phyloP scores from a whole-genome alignment of 805 yeast genomes.

The Metschnikowia rubicola region DNA sequence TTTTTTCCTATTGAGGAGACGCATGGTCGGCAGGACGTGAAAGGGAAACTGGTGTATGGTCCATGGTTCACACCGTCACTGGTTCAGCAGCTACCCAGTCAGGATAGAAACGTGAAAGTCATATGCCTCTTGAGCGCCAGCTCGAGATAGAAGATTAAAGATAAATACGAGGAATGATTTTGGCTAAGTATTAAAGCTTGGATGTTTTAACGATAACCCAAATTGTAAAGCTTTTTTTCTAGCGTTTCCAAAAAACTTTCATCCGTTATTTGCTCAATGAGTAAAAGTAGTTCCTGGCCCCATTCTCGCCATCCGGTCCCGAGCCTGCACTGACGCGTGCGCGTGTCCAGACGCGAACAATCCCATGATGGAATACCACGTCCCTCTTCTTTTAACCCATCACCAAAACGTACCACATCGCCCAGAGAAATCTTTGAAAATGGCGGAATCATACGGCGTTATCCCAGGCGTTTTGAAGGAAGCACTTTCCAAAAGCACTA shows the following conservation, averaged over 20 bases:
- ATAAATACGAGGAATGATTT: not conserved
- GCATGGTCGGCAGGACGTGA: no score
- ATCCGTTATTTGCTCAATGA: no score
- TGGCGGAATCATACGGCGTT: constrained; percentile 21
- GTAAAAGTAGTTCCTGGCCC: not conserved
- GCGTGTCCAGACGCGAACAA: not conserved
- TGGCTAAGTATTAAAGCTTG: not conserved
- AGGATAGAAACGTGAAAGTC: no score
- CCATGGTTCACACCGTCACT: no score
- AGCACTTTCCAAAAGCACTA: constrained; percentile 21
- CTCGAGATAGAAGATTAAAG: not conserved
- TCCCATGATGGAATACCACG: not conserved
- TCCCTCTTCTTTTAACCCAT: not conserved
- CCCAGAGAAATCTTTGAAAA: not conserved
- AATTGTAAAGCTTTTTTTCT: no score
- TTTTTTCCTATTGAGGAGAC: no score
- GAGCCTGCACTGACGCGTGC: constrained; percentile 5
- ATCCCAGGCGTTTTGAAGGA: constrained; percentile 25
- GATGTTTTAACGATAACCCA: no score
- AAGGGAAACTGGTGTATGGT: no score
- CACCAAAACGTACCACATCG: not conserved
- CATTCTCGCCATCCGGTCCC: not conserved
- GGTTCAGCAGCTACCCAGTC: no score
- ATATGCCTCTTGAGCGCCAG: no score
- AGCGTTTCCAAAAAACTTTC: no score